phyloP scores from a whole-genome alignment of 495 filamentous ascomycete species.

The Aspergillus heteromorphus region DNA sequence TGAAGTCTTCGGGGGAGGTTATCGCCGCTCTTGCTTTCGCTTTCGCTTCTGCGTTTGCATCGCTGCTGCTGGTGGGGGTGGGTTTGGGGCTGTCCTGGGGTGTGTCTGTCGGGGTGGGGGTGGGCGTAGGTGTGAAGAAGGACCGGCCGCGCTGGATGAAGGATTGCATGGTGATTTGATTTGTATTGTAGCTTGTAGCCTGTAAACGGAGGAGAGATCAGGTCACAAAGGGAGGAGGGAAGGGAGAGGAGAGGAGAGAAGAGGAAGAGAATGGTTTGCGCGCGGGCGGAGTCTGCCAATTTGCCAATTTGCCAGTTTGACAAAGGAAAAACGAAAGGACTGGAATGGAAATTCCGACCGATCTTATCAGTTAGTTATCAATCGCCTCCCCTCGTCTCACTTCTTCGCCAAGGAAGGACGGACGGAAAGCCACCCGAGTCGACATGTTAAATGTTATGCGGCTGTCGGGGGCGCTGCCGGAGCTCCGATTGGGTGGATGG shows the following conservation, averaged over 20 bases:
- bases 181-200: too few relatives aligned
- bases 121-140: constrained; percentile 30
- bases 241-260: neutral
- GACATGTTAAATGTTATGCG: too few relatives aligned
- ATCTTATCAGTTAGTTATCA: constrained; percentile 25
- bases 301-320: too few relatives aligned
- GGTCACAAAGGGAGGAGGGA: too few relatives aligned
- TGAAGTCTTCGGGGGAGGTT: constrained; percentile 41
- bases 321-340: too few relatives aligned
- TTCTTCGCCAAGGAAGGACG: constrained; percentile 8
- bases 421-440: constrained; percentile 5
- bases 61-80: too few relatives aligned
- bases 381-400: too few relatives aligned
- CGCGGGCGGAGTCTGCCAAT: too few relatives aligned
- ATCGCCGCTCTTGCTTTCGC: too few relatives aligned
- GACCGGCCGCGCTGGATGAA: constrained; percentile 34
- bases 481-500: neutral
- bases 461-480: neutral
- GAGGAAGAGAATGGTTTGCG: neutral
- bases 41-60: too few relatives aligned
- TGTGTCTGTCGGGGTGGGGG: constrained; percentile 20
- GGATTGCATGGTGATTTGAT: constrained; percentile 32
- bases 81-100: neutral
- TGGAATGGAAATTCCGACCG: neutral
- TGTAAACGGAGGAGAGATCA: too few relatives aligned